Base-by-base conservation (phyloP, 495 filamentous ascomycete genomes). In the Clavariopsis aquatica region DNA sequence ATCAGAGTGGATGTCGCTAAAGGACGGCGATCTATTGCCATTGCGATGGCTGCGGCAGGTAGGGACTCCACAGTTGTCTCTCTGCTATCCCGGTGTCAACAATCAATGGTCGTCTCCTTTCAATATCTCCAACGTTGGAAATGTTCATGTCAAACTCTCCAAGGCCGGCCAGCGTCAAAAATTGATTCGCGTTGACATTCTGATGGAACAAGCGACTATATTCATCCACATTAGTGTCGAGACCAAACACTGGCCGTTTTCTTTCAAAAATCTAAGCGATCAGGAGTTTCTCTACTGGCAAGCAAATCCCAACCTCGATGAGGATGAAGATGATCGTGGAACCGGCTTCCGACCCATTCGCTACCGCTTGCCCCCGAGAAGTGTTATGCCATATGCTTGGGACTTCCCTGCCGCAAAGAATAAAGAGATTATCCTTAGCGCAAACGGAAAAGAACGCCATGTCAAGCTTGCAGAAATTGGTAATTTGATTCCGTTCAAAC, bases 321-420 rank as follows among this genome's bases (percentile, higher is more conserved):
- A 96, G 65, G 93, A 96, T 52, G 85, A 87, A 59, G 89, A 93
- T 64, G 91, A 95, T 66, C 79, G 83, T 43, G 78, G 79, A 26
- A 90, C 88, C 52, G 88, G 90, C 6, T 98, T 93, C 89, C 85
- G 89, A 57, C 91, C 90, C 12, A 89, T 98, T 65, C 81, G 90
- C 41, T 98, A 98, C 73, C 89, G 93, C n/a, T 83, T 98, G 15
- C 94, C 94, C 2, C 86, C 92, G 7, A 83, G 95, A 31, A 97
- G 93, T 74, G 96, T 98, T 76, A 98, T 98, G 94, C 93, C 95
- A 4, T 98, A 98, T 73, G 93, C 94, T 28, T 98, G 94, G 94
- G 95, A 98, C 73, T 98, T 94, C 77, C 94, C 94, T 1, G 92
- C 94, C 5, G 91, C 92, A n/a, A 96, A 96, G 76, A 88, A 88